Evolutionary conservation across 2,329 filamentous ascomycete genomes (phyloP).

Genomic region (Lecanoromycetidae sp.): DNA sequence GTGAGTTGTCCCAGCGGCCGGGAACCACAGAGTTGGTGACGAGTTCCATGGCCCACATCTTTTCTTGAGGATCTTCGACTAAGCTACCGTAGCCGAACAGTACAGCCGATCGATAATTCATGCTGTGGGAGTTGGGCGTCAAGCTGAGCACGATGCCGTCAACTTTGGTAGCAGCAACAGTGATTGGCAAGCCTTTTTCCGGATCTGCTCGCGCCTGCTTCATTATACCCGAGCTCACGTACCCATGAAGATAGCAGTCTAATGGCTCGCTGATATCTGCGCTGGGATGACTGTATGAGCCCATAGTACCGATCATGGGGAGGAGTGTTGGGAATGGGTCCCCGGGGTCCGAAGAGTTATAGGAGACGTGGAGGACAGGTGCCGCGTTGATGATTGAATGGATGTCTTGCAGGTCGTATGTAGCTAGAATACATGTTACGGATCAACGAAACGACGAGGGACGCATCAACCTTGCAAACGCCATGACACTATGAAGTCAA

Average conservation of each 20-base stretch:
- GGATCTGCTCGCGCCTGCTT: conserved; percentile 40
- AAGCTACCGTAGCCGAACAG: conserved; percentile 61
- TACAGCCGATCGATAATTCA: conserved; percentile 74
- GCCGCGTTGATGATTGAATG: conserved; percentile 62
- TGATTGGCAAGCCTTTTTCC: conserved; percentile 52
- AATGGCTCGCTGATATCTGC: conserved; percentile 51
- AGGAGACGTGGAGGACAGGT: conserved; percentile 70
- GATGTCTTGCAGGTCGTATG: conserved; percentile 61
- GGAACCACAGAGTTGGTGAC: conserved; percentile 65
- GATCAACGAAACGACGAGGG: too few species aligned
- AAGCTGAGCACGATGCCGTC: conserved; percentile 71
- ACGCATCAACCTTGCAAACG: neutral
- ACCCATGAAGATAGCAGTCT: conserved; percentile 73
- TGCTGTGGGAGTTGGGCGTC: conserved; percentile 68
- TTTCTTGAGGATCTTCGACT: conserved; percentile 57
- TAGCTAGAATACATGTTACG: conserved; percentile 34
- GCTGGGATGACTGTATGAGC: conserved; percentile 53
- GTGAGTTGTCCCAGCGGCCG: conserved; percentile 55
- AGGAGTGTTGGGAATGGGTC: conserved; percentile 65
- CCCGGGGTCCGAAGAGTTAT: conserved; percentile 45
- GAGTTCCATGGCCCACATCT: conserved; percentile 63
- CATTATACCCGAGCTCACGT: conserved; percentile 67
- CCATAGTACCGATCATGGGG: conserved; percentile 67
- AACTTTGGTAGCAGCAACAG: conserved; percentile 59
- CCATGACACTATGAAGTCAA: neutral